Percentiles rank a stretch among this genome's conserved stretches.
These are phyloP conservation scores for Xylaria sp. DNA, from an alignment of 495 filamentous ascomycete species.

Conservation along the genomic window DNA sequence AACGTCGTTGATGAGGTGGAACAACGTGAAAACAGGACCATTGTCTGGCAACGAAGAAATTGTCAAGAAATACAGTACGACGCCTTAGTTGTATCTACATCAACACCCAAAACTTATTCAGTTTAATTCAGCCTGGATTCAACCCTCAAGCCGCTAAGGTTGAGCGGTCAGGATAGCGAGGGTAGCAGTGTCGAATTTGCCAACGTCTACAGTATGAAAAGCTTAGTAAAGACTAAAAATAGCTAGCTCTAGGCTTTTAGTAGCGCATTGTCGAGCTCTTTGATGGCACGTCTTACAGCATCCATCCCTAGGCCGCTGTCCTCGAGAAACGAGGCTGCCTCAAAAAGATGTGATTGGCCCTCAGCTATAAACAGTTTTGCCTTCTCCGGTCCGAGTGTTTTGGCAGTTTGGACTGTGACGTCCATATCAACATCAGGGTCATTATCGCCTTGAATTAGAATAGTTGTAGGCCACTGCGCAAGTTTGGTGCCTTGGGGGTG, in stretches of 20 bases:
- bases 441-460: background rate
- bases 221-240: background rate
- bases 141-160: too few relatives aligned
- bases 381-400: background rate
- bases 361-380: background rate
- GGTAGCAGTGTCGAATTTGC: too few relatives aligned
- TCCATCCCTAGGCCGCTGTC: background rate
- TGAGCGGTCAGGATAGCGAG: too few relatives aligned
- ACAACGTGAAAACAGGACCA: too few relatives aligned
- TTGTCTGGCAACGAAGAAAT: too few relatives aligned
- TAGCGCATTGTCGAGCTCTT: background rate
- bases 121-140: too few relatives aligned
- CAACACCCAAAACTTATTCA: too few relatives aligned
- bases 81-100: too few relatives aligned
- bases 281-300: background rate
- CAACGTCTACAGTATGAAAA: too few relatives aligned
- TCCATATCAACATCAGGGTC: background rate
- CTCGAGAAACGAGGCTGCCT: background rate
- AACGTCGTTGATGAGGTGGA: too few relatives aligned
- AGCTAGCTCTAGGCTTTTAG: background rate
- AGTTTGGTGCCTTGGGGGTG: background rate
- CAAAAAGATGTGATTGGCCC: background rate
- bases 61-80: too few relatives aligned
- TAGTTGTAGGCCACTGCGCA: background rate
- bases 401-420: background rate